A percentile compares a stretch with the other conserved stretches of the same genome.
phyloP scores from a whole-genome alignment of 257 asterid genomes.

The Capsicum rhomboideum region DNA sequence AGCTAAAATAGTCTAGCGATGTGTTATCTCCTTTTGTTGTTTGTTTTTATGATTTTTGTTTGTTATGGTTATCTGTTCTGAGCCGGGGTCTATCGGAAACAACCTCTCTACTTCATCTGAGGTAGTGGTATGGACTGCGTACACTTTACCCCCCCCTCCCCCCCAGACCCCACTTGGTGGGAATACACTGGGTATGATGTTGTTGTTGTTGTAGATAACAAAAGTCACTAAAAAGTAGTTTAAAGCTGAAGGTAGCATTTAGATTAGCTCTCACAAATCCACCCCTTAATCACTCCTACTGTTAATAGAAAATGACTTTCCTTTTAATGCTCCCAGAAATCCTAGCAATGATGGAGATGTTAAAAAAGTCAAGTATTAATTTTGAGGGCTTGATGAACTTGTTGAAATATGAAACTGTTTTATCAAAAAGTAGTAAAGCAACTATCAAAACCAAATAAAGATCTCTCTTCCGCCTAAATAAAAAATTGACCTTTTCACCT shows the following conservation, averaged over 20 bases:
- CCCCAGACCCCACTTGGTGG: too few relatives aligned
- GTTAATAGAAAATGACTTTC: constrained; percentile 29
- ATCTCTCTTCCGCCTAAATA: constrained; percentile 16
- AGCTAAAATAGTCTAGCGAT: background rate
- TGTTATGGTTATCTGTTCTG: too few relatives aligned
- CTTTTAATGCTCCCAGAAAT: constrained; percentile 21
- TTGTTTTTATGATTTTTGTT: too few relatives aligned
- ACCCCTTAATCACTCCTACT: background rate
- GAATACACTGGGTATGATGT: too few relatives aligned
- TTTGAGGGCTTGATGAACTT: constrained; percentile 24
- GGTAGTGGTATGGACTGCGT: too few relatives aligned
- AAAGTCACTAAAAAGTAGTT: background rate
- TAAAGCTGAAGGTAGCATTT: background rate
- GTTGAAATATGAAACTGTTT: constrained; percentile 11
- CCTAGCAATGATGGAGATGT: constrained; percentile 37
- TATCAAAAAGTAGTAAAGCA: constrained; percentile 16
- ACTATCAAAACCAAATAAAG: constrained; percentile 4
- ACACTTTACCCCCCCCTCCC: too few relatives aligned
- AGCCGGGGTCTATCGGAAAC: too few relatives aligned
- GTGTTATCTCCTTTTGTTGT: too few relatives aligned
- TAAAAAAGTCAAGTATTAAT: constrained; percentile 14
- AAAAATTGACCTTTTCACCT: constrained; percentile 20
- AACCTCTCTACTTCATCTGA: too few relatives aligned
- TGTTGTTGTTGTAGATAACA: background rate
- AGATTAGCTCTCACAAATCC: background rate